Percentiles rank a stretch among this genome's conserved stretches.
Conservation (phyloP, 2,329 filamentous ascomycete species). For the Aspergillus sp. region DNA sequence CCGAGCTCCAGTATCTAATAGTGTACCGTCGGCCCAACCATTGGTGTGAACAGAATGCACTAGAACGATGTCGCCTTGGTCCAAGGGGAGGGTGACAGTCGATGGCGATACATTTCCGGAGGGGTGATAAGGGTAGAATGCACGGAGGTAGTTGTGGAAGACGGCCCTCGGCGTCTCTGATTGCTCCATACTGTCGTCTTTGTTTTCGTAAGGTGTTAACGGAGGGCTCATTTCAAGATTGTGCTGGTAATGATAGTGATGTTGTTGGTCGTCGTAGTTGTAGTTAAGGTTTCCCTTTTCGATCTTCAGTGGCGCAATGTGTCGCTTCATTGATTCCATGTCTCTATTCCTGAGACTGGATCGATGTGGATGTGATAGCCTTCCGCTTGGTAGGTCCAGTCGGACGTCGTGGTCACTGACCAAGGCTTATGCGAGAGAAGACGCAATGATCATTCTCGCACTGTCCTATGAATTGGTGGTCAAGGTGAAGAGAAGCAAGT, state of each 20-base stretch:
- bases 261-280: slow-evolving; percentile 24
- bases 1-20: slow-evolving; percentile 79
- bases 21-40: slow-evolving; percentile 95
- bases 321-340: slow-evolving; percentile 38
- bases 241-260: slow-evolving; percentile 28
- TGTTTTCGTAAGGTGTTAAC: slow-evolving; percentile 65
- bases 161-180: slow-evolving; percentile 58
- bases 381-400: slow-evolving; percentile 5
- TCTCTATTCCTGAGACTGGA: slow-evolving; percentile 17
- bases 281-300: slow-evolving; percentile 36
- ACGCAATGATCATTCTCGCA: slow-evolving; percentile 33
- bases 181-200: slow-evolving; percentile 56
- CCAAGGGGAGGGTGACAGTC: slow-evolving; percentile 83
- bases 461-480: neutral
- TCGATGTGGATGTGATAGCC: neutral
- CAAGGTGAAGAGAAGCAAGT: neutral
- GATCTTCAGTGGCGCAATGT: slow-evolving; percentile 43
- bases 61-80: slow-evolving; percentile 87
- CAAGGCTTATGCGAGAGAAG: slow-evolving; percentile 29
- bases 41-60: slow-evolving; percentile 97
- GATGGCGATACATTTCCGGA: slow-evolving; percentile 74
- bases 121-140: slow-evolving; percentile 90
- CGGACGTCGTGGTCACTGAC: slow-evolving; percentile 33
- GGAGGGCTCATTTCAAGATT: slow-evolving; percentile 71
- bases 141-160: slow-evolving; percentile 92